Base-by-base conservation (phyloP, 2,329 filamentous ascomycete species). In the Tetracladium maxilliforme region DNA sequence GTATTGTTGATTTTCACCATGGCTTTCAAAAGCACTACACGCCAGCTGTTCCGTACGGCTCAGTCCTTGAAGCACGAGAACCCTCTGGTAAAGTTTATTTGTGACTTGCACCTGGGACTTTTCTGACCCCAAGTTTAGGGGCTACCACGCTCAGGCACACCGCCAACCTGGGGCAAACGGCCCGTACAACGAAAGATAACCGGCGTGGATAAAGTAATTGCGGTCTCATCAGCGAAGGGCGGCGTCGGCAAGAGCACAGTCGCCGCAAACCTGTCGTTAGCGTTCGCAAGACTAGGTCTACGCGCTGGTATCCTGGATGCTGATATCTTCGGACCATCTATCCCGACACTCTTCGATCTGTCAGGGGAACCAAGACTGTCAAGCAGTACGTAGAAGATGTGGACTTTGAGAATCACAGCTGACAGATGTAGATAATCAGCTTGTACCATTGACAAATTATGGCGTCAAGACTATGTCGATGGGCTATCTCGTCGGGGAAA, bases 381-480 rank as follows among this genome's bases (percentile, higher is more conserved):
- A 16, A 49, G 61, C 26, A 74, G 80, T 84, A 50, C 44, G 67
- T 58, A 28, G n/a, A n/a, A 20, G 25, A 26, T 10, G 10, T 10
- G 21, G 9, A 10, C 10, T 23, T 13, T 13, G 9, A 8, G 10
- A n/a, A n/a, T n/a, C n/a, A n/a, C n/a, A 33, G 24, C 10, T 13
- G 16, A 18, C n/a, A 19, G 11, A 15, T 14, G 7, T 14, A 81
- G 70, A 78, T 38, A 84, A 86, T 41, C 75, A 84, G 40, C 64
- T 98, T 4, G 43, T 95, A 3, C 90, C 90, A 0, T 55, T 98
- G 14, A 84, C 80, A 13, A 93, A 92, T 45, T 95, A 95, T 56
- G 90, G 90, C 20, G 67, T 98, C 29, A 92, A 92, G 52, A 92
- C 84, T 27, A 98, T 98, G 90, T 94, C 86, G 0, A 95, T 98